Evolutionary conservation across 225 moss, liverwort and hornwort genomes (phyloP).

Genomic region (Pseudisothecium myosuroides): DNA sequence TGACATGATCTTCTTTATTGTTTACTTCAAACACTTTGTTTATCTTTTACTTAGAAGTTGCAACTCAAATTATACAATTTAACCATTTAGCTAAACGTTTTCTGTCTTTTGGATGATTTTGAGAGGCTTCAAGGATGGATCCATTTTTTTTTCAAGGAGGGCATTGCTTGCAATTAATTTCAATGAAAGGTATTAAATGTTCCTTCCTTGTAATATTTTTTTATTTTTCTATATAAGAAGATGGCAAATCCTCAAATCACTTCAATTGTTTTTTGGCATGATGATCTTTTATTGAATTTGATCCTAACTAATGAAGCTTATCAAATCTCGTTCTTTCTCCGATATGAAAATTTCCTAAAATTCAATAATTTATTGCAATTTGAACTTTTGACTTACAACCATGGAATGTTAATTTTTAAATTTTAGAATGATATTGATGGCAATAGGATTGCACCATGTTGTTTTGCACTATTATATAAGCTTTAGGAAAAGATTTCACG

Average conservation of each 20-base stretch:
- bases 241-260: neutral
- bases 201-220: neutral
- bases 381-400: neutral
- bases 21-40: neutral
- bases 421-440: neutral
- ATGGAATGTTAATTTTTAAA: neutral
- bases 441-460: neutral
- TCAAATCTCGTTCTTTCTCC: neutral
- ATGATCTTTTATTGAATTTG: neutral
- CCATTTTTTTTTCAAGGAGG: neutral
- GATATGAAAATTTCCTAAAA: neutral
- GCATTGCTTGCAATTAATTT: neutral
- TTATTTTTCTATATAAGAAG: neutral
- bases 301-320: neutral
- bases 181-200: neutral
- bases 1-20: neutral
- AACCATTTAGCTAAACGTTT: rapidly evolving
- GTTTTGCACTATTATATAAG: too few relatives aligned
- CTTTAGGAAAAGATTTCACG: rapidly evolving
- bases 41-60: neutral
- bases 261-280: neutral
- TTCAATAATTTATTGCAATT: neutral
- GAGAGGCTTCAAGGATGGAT: neutral
- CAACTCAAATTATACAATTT: too few relatives aligned
- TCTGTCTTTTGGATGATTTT: neutral